These are phyloP conservation scores for Angophora floribunda DNA, from an alignment of 345 rosid genomes.

Conservation along the genomic window DNA sequence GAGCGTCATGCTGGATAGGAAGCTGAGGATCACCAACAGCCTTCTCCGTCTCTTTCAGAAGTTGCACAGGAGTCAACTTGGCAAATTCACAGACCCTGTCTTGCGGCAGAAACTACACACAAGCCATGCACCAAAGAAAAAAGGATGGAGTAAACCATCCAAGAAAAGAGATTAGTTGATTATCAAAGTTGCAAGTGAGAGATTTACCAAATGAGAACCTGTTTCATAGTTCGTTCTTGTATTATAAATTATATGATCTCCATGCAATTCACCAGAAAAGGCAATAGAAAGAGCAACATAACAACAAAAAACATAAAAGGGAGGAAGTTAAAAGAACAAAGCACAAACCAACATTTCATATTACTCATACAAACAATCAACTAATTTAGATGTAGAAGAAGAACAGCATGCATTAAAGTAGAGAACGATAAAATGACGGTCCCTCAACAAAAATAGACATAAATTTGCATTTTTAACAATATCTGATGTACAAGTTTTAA, in stretches of 20 bases:
- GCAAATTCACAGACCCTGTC: constrained; percentile 96
- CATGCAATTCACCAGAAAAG: not conserved
- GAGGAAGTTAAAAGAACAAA: not conserved
- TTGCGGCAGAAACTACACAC: constrained; percentile 69
- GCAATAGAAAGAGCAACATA: not conserved
- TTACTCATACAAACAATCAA: not conserved
- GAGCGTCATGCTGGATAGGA: constrained; percentile 63
- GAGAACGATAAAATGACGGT: not conserved
- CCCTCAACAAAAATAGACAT: not conserved
- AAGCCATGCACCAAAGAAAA: not conserved
- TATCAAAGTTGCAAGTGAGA: not conserved
- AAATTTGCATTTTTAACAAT: not conserved
- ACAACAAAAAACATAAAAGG: not conserved
- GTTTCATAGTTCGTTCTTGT: not conserved
- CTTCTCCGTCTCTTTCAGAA: constrained; percentile 91
- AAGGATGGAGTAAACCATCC: not conserved
- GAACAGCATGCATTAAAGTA: not conserved
- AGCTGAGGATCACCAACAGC: constrained; percentile 95
- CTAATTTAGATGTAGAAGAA: not conserved
- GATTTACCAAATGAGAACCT: not conserved
- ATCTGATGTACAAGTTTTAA: not conserved
- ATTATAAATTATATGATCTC: not conserved
- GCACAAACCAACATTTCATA: not conserved
- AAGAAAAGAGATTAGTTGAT: not conserved
- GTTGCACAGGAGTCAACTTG: constrained; percentile 88